Evolutionary conservation across 495 filamentous ascomycete genomes (phyloP), one percentile per base, ranked within the genome.

Genomic region (Tuber borchii): DNA sequence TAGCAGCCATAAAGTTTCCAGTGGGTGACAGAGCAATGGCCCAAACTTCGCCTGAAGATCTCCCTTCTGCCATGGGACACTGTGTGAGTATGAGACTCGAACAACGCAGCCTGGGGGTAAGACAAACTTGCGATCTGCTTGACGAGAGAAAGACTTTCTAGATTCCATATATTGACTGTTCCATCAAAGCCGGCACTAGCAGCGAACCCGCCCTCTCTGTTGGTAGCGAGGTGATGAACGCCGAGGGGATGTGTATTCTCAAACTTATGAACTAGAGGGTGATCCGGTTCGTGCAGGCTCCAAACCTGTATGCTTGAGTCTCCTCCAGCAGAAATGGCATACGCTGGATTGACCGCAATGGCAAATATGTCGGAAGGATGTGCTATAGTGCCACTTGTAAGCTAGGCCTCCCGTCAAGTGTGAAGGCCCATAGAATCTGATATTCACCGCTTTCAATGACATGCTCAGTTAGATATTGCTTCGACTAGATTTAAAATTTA

Each of bases 391-490:
- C 9, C 20, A 16, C 26, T 73, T 37, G 70, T 26, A 34, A 42
- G 20, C 78, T 20, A 78, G 65, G 19, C 20, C 45, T 10, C 7
- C 2, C 51, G 51, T 75, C 6, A 65, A 31, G 16, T 6, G 19
- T 14, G 42, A 12, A 5, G 22, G 22, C 37, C 31, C 44, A 65
- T 39, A 51, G 51, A 65, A 74, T 40, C 68, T 56, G 16, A 19
- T 48, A 78, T 86, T 80, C 83, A 93, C 93, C 93, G 87, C 93
- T 88, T 83, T 97, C 93, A 83, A 95, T 88, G 19, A 94, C 94
- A 85, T 97, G 93, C 75, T 90, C 90, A 74, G 93, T 93, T 48
- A 99, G 89, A 83, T 97, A 98, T 92, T 97, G 96, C 86, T 97
- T 97, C 73, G 95, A 98, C 96, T 99, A 80, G 40, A 65, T 69